Evolutionary conservation across 768 basidiomycete genomes (phyloP), one percentile per base, ranked within the genome.

Genomic region (Macrolepiota fuliginosa): DNA sequence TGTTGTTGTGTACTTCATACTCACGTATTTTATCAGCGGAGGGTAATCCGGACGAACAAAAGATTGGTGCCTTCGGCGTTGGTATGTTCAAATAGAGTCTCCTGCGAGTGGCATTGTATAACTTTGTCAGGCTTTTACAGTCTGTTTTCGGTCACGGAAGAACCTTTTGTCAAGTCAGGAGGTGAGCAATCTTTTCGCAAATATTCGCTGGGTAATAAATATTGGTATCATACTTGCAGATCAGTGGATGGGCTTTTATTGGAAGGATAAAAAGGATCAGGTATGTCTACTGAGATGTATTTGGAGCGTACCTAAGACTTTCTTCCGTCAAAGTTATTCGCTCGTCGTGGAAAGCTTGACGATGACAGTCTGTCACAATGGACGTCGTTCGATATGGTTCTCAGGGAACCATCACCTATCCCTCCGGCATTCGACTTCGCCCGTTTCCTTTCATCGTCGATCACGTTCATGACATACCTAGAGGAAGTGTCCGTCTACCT

Each of bases 31-130:
- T 22, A 52, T 39, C 66, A 87, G 96, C 95, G 10, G 90, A 94
- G 67, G 95, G 96, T 0, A 97, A 98, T 70, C 95, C 95, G 0
- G 91, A 95, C 66, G 92, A 96, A 72, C 87, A 90, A 73, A 95
- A 94, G 78, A 94, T 98, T 51, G 96, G 96, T 13, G 94, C 94
- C n/a, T 94, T 94, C 66, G 92, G 91, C 60, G 91, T 92, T n/a
- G 89, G 89, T 84, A 62, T 58, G 83, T 72, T 9, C 4, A 13
- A 5, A 15, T 19, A 39, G n/a, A 13, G 37, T 19, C 24, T 35
- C n/a, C 40, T 12, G 3, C 2, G 10, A 17, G 24, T n/a, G 40
- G n/a, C 12, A 9, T 13, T 39, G 17, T 40, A 45, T 25, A 36
- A 27, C 12, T 47, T 42, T 13, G 36, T 49, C 25, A 86, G 86